Evolutionary conservation across 1,284 basidiomycete genomes (phyloP).

Genomic region (Sporisorium graminicola): DNA sequence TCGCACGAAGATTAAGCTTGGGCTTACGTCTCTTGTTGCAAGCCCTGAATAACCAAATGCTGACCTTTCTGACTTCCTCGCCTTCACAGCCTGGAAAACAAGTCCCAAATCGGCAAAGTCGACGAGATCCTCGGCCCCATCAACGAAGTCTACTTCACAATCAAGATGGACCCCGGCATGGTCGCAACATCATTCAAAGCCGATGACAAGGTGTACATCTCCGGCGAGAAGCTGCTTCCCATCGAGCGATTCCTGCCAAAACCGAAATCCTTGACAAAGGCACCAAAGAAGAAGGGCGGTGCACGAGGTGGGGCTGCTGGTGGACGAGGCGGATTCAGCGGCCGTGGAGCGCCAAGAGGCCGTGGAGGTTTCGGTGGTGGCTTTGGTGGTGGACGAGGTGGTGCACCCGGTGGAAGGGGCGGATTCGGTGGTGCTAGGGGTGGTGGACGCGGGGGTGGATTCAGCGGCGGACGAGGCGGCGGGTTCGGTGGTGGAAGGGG

Average conservation of each 20-base stretch:
- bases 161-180: conserved; percentile 98
- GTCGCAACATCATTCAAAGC: conserved; percentile 94
- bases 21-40: too few species aligned
- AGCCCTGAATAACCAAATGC: not conserved
- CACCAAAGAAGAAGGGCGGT: conserved; percentile 55
- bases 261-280: conserved; percentile 77
- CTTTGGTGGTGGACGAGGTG: conserved; percentile 62
- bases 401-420: conserved; percentile 41
- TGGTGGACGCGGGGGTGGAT: conserved; percentile 51
- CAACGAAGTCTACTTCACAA: conserved; percentile 97
- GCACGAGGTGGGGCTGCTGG: conserved; percentile 46
- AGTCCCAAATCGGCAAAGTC: conserved; percentile 93
- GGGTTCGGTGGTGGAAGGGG: conserved; percentile 58
- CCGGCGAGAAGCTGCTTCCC: conserved; percentile 93
- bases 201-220: conserved; percentile 98
- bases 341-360: conserved; percentile 64
- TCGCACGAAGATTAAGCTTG: too few species aligned
- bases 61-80: conserved; percentile 1
- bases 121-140: conserved; percentile 97
- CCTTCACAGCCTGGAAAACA: conserved; percentile 82
- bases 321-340: conserved; percentile 23
- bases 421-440: conserved; percentile 66
- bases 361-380: conserved; percentile 64
- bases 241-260: conserved; percentile 97
- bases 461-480: conserved; percentile 66